Conservation (phyloP, 2,329 filamentous ascomycete species). For the Neurospora sp. region DNA sequence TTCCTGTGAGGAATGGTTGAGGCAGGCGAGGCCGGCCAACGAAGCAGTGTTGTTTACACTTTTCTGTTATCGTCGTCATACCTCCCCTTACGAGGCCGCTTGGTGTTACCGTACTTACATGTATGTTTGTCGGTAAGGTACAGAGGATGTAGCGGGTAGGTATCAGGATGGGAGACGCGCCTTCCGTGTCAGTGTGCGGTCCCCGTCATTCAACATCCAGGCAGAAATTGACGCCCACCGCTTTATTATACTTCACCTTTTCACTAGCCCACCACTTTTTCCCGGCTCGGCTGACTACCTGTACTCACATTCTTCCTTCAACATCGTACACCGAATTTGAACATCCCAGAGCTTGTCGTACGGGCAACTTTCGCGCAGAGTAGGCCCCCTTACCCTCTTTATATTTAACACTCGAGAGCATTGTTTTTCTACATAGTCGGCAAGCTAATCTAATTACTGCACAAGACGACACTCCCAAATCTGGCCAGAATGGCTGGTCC, state of each 20-base stretch:
- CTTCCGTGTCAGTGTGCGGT: neutral
- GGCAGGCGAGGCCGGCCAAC: neutral
- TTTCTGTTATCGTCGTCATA: neutral
- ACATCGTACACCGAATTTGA: neutral
- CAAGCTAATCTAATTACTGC: neutral
- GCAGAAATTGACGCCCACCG: neutral
- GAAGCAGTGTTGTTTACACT: neutral
- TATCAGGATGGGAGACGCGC: neutral
- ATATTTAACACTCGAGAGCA: neutral
- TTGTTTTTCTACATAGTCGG: neutral
- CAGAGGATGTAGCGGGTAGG: neutral
- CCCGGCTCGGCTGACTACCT: neutral
- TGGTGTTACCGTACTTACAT: neutral
- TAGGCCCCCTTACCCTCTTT: neutral
- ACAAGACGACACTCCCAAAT: neutral
- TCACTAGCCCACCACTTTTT: neutral
- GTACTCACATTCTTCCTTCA: neutral
- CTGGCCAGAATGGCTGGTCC: neutral
- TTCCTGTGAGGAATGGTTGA: neutral
- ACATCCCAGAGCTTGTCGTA: neutral
- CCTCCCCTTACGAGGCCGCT: neutral
- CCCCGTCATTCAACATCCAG: neutral
- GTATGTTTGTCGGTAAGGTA: neutral
- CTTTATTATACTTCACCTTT: neutral
- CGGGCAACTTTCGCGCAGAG: neutral